phyloP scores from a whole-genome alignment of 2,329 filamentous ascomycete genomes.

The Dactylonectria macrodidyma region DNA sequence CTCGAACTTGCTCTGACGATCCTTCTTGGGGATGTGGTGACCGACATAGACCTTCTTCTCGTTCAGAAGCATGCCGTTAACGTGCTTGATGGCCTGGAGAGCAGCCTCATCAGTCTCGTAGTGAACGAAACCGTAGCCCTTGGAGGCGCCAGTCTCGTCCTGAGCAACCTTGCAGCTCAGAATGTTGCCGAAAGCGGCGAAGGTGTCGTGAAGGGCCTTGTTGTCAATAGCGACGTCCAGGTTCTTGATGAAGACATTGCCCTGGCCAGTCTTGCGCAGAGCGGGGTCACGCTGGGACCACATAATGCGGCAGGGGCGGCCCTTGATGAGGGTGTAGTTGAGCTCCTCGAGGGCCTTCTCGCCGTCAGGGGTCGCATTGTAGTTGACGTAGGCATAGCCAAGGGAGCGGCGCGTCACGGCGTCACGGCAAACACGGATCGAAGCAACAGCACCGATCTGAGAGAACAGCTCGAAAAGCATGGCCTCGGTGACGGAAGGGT shows the following conservation, averaged over 20 bases:
- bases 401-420: slow-evolving; percentile 98
- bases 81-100: slow-evolving; percentile 97
- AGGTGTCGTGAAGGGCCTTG: slow-evolving; percentile 99
- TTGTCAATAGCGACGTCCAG: slow-evolving; percentile 98
- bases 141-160: slow-evolving; percentile 96
- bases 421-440: slow-evolving; percentile 99
- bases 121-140: slow-evolving; percentile 99
- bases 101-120: slow-evolving; percentile 99
- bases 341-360: slow-evolving; percentile 99
- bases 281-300: slow-evolving; percentile 99
- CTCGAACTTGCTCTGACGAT: slow-evolving; percentile 99
- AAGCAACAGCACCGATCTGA: slow-evolving; percentile 98
- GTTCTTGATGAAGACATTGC: slow-evolving; percentile 99
- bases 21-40: slow-evolving; percentile 99
- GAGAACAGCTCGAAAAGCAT: slow-evolving; percentile 99
- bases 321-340: slow-evolving; percentile 99
- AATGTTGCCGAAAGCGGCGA: slow-evolving; percentile 98
- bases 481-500: slow-evolving; percentile 97
- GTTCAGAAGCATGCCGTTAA: slow-evolving; percentile 99
- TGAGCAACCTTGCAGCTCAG: slow-evolving; percentile 99
- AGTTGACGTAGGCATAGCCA: slow-evolving; percentile 99
- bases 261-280: slow-evolving; percentile 98
- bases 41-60: slow-evolving; percentile 99
- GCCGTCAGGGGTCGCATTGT: slow-evolving; percentile 96
- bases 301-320: slow-evolving; percentile 99